A percentile compares a stretch with the other conserved stretches of the same genome.
These are phyloP conservation scores for Cymbopogon flexuosus DNA, from an alignment of 202 grass and related monocot genomes.

Conservation along the genomic window DNA sequence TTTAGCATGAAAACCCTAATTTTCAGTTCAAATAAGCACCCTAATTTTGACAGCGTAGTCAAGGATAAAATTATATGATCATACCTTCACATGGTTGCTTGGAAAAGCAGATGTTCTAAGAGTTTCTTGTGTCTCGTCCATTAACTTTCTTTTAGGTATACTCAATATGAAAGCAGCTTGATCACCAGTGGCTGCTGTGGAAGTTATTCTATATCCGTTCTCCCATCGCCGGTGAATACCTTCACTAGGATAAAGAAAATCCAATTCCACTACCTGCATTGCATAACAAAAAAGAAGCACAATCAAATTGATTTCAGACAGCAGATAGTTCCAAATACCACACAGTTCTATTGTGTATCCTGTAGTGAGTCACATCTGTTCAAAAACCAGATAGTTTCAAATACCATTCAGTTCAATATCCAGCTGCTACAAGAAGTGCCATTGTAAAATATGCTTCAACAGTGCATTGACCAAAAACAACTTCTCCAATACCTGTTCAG, in stretches of 20 bases:
- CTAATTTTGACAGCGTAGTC: neutral
- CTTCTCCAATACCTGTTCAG: slow-evolving; percentile 69
- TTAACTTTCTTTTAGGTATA: slow-evolving; percentile 75
- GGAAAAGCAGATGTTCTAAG: slow-evolving; percentile 93
- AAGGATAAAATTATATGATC: slow-evolving; percentile 12
- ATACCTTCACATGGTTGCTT: slow-evolving; percentile 97
- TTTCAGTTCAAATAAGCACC: neutral
- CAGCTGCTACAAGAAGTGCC: neutral
- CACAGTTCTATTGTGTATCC: neutral
- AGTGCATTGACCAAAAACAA: neutral
- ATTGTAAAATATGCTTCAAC: slow-evolving; percentile 6
- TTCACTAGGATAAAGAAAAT: slow-evolving; percentile 99
- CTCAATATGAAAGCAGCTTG: slow-evolving; percentile 95
- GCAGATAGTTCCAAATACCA: neutral
- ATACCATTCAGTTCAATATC: neutral
- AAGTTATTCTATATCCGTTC: slow-evolving; percentile 87
- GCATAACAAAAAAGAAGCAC: slow-evolving; percentile 8
- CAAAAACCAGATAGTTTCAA: neutral
- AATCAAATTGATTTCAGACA: slow-evolving; percentile 1
- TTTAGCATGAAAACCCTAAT: neutral
- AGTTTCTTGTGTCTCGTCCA: slow-evolving; percentile 94
- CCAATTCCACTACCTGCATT: slow-evolving; percentile 84
- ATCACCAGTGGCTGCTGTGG: slow-evolving; percentile 81
- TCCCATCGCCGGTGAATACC: slow-evolving; percentile 92
- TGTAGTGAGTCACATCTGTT: neutral